Base-by-base conservation (phyloP, 306 rosid species). In the Prunus davidiana region DNA sequence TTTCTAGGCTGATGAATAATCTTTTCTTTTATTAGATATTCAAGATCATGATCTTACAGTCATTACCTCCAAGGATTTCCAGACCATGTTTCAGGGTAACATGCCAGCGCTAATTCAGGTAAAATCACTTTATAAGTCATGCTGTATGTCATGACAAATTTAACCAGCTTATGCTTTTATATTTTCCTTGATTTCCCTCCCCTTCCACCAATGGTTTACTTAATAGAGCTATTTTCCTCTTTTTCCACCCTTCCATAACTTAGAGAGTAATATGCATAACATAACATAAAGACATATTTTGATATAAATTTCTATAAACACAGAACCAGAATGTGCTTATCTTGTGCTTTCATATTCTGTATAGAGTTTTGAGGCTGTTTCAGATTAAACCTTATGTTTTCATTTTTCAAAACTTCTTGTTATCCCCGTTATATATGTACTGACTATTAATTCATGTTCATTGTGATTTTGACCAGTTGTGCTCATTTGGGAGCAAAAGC, bases 51-150 rank as follows among this genome's bases (percentile, higher is more conserved):
- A 70, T 78, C 79, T 74, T 69, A 81, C 86, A 62, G 82, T 79
- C 79, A 83, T 90, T 32, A 84, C 90, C 20, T 28, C 90, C 41
- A 73, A 75, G 56, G 90, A 90, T 60, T 86, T 90, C 78, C 80
- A 74, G 80, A 78, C 93, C 76, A 76, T 90, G 71, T 79, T 92
- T 79, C 87, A 87, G 82, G 89, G 80, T 79, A 49, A 82, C 22
- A 82, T 77, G 79, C 88, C 96, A 61, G 82, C 86, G 84, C 69
- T 95, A 73, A 80, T 95, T 78, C 93, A 90, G 92, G 98, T 95
- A 82, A 58, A 63, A 16, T 49, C 6, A 30, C 5, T 46, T 27
- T 9, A 62, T 76, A 69, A 12, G 62, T 64, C 32, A 75, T 75
- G 73, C 64, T 63, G 81, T 76, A 55, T 79, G 24, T 22, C 4